phyloP scores from a whole-genome alignment of 306 rosid genomes.

The Chamaecrista fasciculata region DNA sequence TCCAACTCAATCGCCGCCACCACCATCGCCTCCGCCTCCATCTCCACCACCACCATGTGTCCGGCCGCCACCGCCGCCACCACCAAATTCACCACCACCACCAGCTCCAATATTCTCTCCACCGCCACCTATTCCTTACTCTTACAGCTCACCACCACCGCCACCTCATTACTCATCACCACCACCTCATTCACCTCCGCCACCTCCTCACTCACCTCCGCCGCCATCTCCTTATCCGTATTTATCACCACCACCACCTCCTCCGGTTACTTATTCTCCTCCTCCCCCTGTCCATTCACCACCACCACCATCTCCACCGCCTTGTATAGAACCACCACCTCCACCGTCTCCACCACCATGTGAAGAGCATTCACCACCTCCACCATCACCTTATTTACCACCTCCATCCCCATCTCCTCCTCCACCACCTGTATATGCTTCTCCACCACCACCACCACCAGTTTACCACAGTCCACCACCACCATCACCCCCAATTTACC shows the following conservation, averaged over 20 bases:
- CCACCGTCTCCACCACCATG: conserved; percentile 48
- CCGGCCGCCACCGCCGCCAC: conserved; percentile 28
- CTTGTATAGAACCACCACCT: conserved; percentile 60
- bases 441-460: conserved; percentile 32
- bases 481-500: conserved; percentile 39
- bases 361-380: conserved; percentile 30
- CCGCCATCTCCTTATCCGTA: conserved; percentile 55
- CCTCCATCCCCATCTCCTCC: conserved; percentile 38
- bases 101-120: conserved; percentile 30
- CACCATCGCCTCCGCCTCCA: neutral
- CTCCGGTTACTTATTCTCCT: conserved; percentile 51
- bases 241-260: conserved; percentile 57
- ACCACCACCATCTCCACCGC: conserved; percentile 54
- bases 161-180: conserved; percentile 53
- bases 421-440: neutral
- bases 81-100: conserved; percentile 35
- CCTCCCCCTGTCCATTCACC: conserved; percentile 47
- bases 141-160: conserved; percentile 45
- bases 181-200: conserved; percentile 36
- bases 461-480: conserved; percentile 19
- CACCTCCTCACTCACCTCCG: conserved; percentile 45
- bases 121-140: conserved; percentile 34
- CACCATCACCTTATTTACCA: conserved; percentile 26
- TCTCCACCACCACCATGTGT: conserved; percentile 16
- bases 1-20: neutral